A percentile compares a stretch with the other conserved stretches of the same genome.
These are phyloP conservation scores for Epichloe scottii DNA, from an alignment of 2,329 filamentous ascomycete species.

Conservation along the genomic window DNA sequence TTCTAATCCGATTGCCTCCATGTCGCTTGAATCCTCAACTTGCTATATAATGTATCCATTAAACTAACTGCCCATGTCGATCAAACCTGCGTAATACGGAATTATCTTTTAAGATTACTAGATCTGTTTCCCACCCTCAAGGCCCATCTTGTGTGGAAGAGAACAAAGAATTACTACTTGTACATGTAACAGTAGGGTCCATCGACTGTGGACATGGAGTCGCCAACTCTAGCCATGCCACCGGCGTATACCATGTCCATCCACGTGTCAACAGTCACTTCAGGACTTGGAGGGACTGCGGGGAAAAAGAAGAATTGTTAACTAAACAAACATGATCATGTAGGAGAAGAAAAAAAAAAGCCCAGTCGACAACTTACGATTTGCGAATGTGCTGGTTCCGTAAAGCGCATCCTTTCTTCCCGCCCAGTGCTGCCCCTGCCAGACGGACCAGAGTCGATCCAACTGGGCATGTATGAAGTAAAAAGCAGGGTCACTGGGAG, in stretches of 20 bases:
- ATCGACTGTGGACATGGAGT: conserved; percentile 4
- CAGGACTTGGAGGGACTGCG: background rate
- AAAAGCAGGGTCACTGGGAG: conserved; percentile 5
- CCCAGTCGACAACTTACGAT: background rate
- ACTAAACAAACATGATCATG: too few species aligned
- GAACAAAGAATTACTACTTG: background rate
- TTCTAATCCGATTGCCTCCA: too few species aligned
- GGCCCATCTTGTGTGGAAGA: too few species aligned
- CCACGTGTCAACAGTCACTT: background rate
- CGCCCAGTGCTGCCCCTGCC: conserved; percentile 4
- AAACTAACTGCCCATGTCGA: too few species aligned
- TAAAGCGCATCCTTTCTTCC: conserved; percentile 1
- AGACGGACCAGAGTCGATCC: conserved; percentile 6
- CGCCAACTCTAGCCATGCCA: background rate
- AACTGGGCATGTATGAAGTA: conserved; percentile 4
- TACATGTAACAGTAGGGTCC: conserved; percentile 2
- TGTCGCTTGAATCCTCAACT: too few species aligned
- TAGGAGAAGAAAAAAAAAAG: too few species aligned
- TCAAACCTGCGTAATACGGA: too few species aligned
- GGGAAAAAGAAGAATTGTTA: too few species aligned
- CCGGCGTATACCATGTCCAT: conserved; percentile 3
- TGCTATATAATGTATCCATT: too few species aligned
- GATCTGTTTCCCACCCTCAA: too few species aligned
- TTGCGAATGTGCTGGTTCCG: background rate
- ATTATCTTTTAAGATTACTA: too few species aligned